Evolutionary conservation across 2,329 filamentous ascomycete genomes (phyloP), one percentile per base, ranked within the genome.

Genomic region (Dactylellina cionopaga): DNA sequence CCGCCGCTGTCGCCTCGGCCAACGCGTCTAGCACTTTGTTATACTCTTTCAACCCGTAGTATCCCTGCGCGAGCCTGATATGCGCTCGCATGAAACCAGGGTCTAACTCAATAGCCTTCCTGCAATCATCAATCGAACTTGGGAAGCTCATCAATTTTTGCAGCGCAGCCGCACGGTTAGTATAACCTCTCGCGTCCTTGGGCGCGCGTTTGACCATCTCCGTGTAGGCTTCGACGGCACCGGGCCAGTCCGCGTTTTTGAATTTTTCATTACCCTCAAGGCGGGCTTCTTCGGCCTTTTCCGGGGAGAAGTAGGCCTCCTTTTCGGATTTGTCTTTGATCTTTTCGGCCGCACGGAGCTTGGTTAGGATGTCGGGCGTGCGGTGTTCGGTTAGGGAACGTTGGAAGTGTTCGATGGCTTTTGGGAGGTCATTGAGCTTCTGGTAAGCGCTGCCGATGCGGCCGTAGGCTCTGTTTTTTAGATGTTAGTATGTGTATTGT

Each of bases 161-260:
- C 79, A 98, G 92, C 46, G 95, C 96, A 3, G 95, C 95, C 5
- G 95, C 95, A 77, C 95, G 92, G 86, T 99, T 99, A 80, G 91
- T 96, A 86, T 95, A 99, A 43, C 95, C 94, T 77, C 96, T 89
- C 39, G 95, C 90, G 79, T 99, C 95, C 0, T 96, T 86, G 4
- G 96, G 95, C 0, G 92, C 90, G 68, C 95, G 92, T 86, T 97
- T 97, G 81, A 90, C 90, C 93, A 98, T 97, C 84, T 99, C 95
- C 0, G 85, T 88, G 84, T 99, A 99, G 0, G 94, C 92, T 44
- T 92, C 92, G 25, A 99, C 93, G 7, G 95, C 95, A 58, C 87
- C 95, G 9, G 95, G 94, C 91, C 93, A 98, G 82, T 99, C 93
- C 29, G 87, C 89, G 78, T 92, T 92, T 85, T 98, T 98, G 87